Evolutionary conservation across 2,329 filamentous ascomycete species (phyloP), one percentile per base, ranked within the genome.

Genomic region (Trichothecium sympodiale): DNA sequence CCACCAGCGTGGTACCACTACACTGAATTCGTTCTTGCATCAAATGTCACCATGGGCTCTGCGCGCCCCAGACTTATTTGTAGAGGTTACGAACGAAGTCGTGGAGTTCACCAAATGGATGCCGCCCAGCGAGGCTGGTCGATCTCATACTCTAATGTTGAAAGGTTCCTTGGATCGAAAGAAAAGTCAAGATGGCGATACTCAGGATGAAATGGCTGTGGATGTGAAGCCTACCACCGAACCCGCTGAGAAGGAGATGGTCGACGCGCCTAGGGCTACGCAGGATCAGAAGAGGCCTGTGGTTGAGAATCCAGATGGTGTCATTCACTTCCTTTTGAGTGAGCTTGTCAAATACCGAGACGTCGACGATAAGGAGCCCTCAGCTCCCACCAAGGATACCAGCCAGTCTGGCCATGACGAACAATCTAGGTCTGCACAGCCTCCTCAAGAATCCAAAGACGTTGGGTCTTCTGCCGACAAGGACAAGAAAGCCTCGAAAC

Each of bases 301-400:
- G 10, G 78, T 95, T 5, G 88, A 95, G 55, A 87, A 91, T 42
- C 86, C 89, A 0, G 91, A 96, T 56, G 91, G 91, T 4, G 86
- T 98, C 4, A 80, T 98, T 39, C 86, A 96, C 51, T 98, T 94
- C 57, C 68, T 98, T 16, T 76, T 98, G 4, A 93, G 84, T 39
- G 91, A 98, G 55, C 66, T 98, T 31, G 69, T 95, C 38, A 88
- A 85, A 34, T 96, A 94, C 60, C 82, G 83, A 49, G 88, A 94
- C 52, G 86, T 94, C 5, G 85, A 94, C 27, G 89, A 96, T 50
- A 88, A 83, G 49, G 81, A 88, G 40, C 57, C 70, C 10, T 40
- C 62, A 10, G 48, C 51, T 35, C 46, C 53, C 32, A 46, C 59
- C 6, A 71, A 71, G 39, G 65, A 69, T 6, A 10, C 20, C 6